Conservation (phyloP, 176 grass and related monocot species). For the Hsuehochloa calcarea region DNA sequence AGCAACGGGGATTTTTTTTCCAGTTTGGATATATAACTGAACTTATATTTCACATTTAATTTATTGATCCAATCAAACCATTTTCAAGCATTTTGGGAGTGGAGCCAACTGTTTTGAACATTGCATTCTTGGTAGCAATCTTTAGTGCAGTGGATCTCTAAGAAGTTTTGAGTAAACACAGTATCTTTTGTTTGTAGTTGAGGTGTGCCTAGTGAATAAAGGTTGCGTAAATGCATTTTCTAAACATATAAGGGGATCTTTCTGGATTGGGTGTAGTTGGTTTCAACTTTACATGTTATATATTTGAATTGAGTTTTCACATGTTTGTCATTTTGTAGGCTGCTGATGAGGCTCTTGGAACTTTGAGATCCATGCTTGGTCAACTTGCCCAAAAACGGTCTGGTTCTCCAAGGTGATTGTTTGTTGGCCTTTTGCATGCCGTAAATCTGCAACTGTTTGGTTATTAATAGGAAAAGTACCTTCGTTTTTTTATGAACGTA, state of each 20-base stretch:
- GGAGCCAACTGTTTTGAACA: background rate
- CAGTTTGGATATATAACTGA: background rate
- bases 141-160: background rate
- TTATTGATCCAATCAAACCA: constrained; percentile 11
- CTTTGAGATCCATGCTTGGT: constrained; percentile 82
- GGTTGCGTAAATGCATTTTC: background rate
- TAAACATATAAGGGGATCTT: background rate
- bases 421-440: background rate
- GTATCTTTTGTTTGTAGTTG: background rate
- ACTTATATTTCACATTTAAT: background rate
- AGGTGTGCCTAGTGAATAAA: constrained; percentile 1
- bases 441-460: background rate
- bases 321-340: constrained; percentile 52
- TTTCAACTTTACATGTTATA: background rate
- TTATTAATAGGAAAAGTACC: constrained; percentile 5
- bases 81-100: constrained; percentile 10
- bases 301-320: constrained; percentile 18
- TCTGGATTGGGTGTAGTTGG: background rate
- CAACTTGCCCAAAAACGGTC: constrained; percentile 72
- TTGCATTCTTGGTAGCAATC: background rate
- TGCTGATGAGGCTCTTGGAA: constrained; percentile 87
- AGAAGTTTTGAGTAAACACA: background rate
- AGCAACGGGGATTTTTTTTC: background rate
- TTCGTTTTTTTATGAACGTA: constrained; percentile 17
- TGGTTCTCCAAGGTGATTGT: constrained; percentile 82